These are phyloP conservation scores for Thalassiosira delicatula DNA, from an alignment of 352 stramenopile species.

Conservation along the genomic window DNA sequence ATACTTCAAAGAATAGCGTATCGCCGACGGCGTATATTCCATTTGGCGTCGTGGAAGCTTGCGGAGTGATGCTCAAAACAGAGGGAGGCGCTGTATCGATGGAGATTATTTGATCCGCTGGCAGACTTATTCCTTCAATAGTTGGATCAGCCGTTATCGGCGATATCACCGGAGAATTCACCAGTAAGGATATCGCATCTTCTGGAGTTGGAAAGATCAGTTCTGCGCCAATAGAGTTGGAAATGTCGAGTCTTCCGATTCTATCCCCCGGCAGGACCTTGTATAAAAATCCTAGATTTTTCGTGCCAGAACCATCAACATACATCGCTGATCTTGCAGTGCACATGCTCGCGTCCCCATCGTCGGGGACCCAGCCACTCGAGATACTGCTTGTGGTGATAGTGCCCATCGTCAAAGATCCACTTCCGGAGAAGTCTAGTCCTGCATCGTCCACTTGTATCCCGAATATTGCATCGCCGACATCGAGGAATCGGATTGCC, in stretches of 20 bases:
- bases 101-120: slow-evolving; percentile 34
- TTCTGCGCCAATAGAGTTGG: slow-evolving; percentile 21
- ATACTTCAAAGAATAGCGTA: slow-evolving; percentile 63
- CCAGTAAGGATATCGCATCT: slow-evolving; percentile 49
- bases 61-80: slow-evolving; percentile 52
- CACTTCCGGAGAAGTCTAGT: slow-evolving; percentile 30
- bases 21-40: slow-evolving; percentile 66
- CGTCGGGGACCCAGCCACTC: slow-evolving; percentile 19
- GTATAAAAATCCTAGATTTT: slow-evolving; percentile 56
- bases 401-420: slow-evolving; percentile 3
- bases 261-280: slow-evolving; percentile 57
- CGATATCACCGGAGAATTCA: slow-evolving; percentile 39
- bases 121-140: slow-evolving; percentile 35
- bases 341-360: slow-evolving; percentile 50
- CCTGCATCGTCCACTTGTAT: slow-evolving; percentile 23
- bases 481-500: slow-evolving; percentile 43
- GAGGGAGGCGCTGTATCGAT: slow-evolving; percentile 62
- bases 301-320: slow-evolving; percentile 51
- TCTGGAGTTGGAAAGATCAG: slow-evolving; percentile 40
- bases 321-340: slow-evolving; percentile 55
- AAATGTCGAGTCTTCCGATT: slow-evolving; percentile 40
- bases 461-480: slow-evolving; percentile 21
- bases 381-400: slow-evolving; percentile 18
- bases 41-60: slow-evolving; percentile 52
- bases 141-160: slow-evolving; percentile 47